These are phyloP conservation scores for Nakazawaea sp. DNA, from an alignment of 805 yeast genomes.

Conservation along the genomic window DNA sequence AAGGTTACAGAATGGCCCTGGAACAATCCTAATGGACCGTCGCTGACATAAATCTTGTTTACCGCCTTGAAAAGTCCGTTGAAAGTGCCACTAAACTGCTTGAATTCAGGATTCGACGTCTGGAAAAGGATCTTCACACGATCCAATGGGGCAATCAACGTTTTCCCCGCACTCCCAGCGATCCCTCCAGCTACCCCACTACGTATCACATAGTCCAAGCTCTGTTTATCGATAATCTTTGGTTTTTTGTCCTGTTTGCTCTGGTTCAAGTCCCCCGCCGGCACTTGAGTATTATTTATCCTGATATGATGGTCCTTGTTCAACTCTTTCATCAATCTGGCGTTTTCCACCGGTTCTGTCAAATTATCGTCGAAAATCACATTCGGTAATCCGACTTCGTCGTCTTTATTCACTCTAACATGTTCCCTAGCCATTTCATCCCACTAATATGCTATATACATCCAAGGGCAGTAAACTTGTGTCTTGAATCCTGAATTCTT, in stretches of 20 bases:
- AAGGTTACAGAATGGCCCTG: slow-evolving; percentile 96
- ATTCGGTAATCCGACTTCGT: too few relatives aligned
- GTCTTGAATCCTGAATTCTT: too few relatives aligned
- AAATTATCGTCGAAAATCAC: slow-evolving; percentile 8
- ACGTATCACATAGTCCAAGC: slow-evolving; percentile 69
- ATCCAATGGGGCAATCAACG: slow-evolving; percentile 91
- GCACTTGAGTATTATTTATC: neutral
- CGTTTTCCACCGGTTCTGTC: slow-evolving; percentile 4
- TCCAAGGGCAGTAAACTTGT: too few relatives aligned
- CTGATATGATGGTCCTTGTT: slow-evolving; percentile 8
- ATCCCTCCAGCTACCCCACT: slow-evolving; percentile 93
- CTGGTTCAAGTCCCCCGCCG: neutral
- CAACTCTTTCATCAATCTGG: slow-evolving; percentile 4
- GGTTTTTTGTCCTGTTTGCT: neutral
- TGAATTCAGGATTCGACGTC: slow-evolving; percentile 86
- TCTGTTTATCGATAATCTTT: slow-evolving; percentile 51
- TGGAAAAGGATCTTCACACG: slow-evolving; percentile 93
- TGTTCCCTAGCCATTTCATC: too few relatives aligned
- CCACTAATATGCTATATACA: too few relatives aligned
- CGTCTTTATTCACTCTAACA: too few relatives aligned
- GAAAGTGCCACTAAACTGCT: slow-evolving; percentile 72
- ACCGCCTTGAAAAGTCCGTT: slow-evolving; percentile 73
- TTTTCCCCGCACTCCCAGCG: slow-evolving; percentile 95
- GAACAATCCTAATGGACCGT: slow-evolving; percentile 77
- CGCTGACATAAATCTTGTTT: slow-evolving; percentile 51